A percentile compares a stretch with the other conserved stretches of the same genome.
phyloP scores from a whole-genome alignment of 73 alveolate species.

The Paramecium octaurelia region DNA sequence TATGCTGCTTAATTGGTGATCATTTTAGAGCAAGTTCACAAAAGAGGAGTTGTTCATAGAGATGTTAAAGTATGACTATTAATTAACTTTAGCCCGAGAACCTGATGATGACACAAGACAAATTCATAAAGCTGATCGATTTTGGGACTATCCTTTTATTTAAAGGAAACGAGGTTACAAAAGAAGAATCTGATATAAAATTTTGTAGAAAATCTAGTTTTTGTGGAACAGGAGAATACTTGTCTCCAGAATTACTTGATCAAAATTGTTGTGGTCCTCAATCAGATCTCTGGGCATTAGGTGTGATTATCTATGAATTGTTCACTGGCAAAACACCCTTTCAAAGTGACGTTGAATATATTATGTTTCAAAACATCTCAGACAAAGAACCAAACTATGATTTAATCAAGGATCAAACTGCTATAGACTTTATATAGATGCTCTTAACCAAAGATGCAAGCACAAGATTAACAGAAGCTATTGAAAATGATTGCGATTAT shows the following conservation, averaged over 20 bases:
- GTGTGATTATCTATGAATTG: constrained; percentile 78
- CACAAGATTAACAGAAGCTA: neutral
- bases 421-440: constrained; percentile 1
- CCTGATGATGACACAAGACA: constrained; percentile 47
- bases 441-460: constrained; percentile 43
- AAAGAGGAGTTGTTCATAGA: constrained; percentile 6
- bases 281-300: constrained; percentile 95
- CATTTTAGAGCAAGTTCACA: neutral
- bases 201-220: constrained; percentile 41
- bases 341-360: constrained; percentile 44
- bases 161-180: neutral
- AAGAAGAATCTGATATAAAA: constrained; percentile 1
- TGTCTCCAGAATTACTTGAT: constrained; percentile 65
- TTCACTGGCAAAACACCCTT: constrained; percentile 94
- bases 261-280: constrained; percentile 21
- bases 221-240: constrained; percentile 65
- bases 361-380: constrained; percentile 12
- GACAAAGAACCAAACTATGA: constrained; percentile 38
- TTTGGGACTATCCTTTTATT: constrained; percentile 25
- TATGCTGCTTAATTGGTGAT: neutral
- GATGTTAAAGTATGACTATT: neutral
- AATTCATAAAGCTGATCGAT: constrained; percentile 50
- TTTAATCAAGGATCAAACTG: neutral
- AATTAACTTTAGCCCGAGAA: constrained; percentile 32
- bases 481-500: constrained; percentile 32